Conservation (phyloP, 805 yeast species). For the Spathaspora girioi region DNA sequence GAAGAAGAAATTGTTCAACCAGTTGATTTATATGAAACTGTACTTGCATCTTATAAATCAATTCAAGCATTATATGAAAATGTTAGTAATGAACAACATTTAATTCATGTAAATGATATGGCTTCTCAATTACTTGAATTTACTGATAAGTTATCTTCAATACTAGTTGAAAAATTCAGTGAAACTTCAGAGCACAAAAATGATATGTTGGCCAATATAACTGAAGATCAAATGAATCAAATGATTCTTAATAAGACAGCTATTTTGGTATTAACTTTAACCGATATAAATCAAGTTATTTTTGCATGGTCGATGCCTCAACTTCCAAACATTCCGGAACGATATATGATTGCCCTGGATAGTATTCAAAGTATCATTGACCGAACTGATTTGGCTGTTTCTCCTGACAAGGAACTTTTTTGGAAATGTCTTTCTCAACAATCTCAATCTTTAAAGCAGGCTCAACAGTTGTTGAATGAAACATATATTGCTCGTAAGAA, state of each 20-base stretch:
- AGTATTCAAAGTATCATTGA: slow-evolving; percentile 43
- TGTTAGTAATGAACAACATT: slow-evolving; percentile 7
- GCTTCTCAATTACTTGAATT: slow-evolving; percentile 16
- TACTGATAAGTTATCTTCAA: slow-evolving; percentile 17
- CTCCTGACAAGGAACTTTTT: slow-evolving; percentile 14
- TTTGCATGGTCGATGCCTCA: slow-evolving; percentile 29
- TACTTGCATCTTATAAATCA: slow-evolving; percentile 23
- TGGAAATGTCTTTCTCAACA: slow-evolving; percentile 42
- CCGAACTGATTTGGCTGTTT: slow-evolving; percentile 18
- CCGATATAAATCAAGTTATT: slow-evolving; percentile 21
- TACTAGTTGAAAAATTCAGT: slow-evolving; percentile 16
- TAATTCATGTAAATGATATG: slow-evolving; percentile 3
- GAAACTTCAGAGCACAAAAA: slow-evolving; percentile 11
- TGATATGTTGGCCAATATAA: slow-evolving; percentile 24
- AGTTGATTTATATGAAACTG: slow-evolving; percentile 31
- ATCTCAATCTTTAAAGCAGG: slow-evolving; percentile 33
- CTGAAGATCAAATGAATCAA: slow-evolving; percentile 26
- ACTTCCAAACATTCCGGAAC: slow-evolving; percentile 30
- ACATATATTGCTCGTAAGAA: slow-evolving; percentile 14
- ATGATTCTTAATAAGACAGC: slow-evolving; percentile 25
- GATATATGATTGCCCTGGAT: slow-evolving; percentile 40
- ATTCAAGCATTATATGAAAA: slow-evolving; percentile 30
- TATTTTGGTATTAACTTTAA: slow-evolving; percentile 21
- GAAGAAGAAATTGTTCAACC: slow-evolving; percentile 29
- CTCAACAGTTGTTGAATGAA: slow-evolving; percentile 29